These are phyloP conservation scores for barrel medic (Medicago truncatula) DNA, from an alignment of 306 rosid genomes.

Conservation along the genomic window MtrunA17r5.0-ANR NC_053045.1:27583001-27583500, in stretches of 20 bases:
- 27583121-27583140: background rate
- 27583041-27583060: background rate
- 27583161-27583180: conserved; percentile 45
- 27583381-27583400: too few relatives aligned
- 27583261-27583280: background rate
- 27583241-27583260: background rate
- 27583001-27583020: background rate
- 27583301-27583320: too few relatives aligned
- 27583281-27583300: background rate
- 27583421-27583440: too few relatives aligned
- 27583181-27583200: background rate
- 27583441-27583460: too few relatives aligned
- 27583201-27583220: conserved; percentile 50
- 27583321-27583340: too few relatives aligned
- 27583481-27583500: too few relatives aligned
- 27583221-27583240: conserved; percentile 34
- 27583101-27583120: conserved; percentile 44
- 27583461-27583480: too few relatives aligned
- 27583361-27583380: too few relatives aligned
- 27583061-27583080: background rate
- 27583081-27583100: background rate
- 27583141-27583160: conserved; percentile 16
- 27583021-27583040: background rate
- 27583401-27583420: too few relatives aligned
- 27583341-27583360: too few relatives aligned